Conservation (phyloP, 2,329 filamentous ascomycete genomes). For the Penicillium sp. region DNA sequence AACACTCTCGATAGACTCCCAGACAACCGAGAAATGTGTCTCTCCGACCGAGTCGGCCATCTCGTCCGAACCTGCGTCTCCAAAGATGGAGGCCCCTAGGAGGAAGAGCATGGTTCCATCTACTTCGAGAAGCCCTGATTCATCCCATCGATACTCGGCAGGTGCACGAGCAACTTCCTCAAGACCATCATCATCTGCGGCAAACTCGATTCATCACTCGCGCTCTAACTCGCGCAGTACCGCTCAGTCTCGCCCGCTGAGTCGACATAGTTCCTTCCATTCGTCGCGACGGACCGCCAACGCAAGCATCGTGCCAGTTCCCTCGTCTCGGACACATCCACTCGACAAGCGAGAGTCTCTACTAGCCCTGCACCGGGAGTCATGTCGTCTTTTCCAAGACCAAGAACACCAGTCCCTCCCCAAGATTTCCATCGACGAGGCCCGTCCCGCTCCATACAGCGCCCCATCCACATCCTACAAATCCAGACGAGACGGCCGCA, state of each 20-base stretch:
- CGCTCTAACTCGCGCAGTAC: slow-evolving; percentile 40
- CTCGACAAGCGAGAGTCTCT: slow-evolving; percentile 37
- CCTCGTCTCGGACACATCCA: slow-evolving; percentile 19
- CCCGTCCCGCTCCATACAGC: slow-evolving; percentile 6
- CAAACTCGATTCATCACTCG: slow-evolving; percentile 25
- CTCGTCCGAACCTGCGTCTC: slow-evolving; percentile 4
- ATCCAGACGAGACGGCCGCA: slow-evolving; percentile 10
- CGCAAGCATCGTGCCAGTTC: slow-evolving; percentile 28
- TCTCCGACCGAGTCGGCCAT: background rate
- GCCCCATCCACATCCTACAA: slow-evolving; percentile 11
- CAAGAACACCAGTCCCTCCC: slow-evolving; percentile 1
- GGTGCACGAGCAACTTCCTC: slow-evolving; percentile 27
- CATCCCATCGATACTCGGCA: slow-evolving; percentile 12
- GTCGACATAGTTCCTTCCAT: slow-evolving; percentile 31
- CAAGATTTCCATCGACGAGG: slow-evolving; percentile 4
- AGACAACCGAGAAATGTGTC: slow-evolving; percentile 11
- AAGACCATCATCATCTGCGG: slow-evolving; percentile 34
- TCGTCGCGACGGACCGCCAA: slow-evolving; percentile 32
- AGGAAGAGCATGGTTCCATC: slow-evolving; percentile 16
- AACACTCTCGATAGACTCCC: background rate
- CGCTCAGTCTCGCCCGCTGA: slow-evolving; percentile 29
- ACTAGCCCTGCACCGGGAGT: slow-evolving; percentile 42
- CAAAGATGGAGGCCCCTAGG: slow-evolving; percentile 20
- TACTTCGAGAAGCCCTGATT: slow-evolving; percentile 6
- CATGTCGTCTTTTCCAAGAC: slow-evolving; percentile 43